Evolutionary conservation across 768 basidiomycete genomes (phyloP).

Genomic region (Leccinum disarticulatum): DNA sequence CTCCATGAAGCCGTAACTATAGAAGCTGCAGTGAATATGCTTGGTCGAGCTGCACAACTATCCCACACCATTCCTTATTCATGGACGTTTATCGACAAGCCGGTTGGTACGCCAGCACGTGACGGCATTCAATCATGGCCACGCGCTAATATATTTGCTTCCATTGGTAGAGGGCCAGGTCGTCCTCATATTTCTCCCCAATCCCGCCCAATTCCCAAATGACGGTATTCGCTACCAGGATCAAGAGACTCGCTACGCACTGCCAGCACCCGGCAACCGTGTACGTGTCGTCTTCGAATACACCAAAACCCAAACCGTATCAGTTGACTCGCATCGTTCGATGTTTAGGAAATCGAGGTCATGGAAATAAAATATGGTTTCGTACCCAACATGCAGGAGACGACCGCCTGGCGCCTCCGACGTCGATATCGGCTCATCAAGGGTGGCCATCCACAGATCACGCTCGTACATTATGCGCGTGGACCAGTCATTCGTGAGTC

Average conservation of each 20-base stretch:
- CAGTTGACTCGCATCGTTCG: not conserved
- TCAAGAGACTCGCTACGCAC: conserved; percentile 57
- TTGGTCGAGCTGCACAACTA: conserved; percentile 56
- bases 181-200: conserved; percentile 63
- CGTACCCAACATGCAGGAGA: conserved; percentile 62
- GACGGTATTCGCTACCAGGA: conserved; percentile 82
- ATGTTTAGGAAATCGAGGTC: conserved; percentile 71
- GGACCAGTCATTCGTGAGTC: conserved; percentile 62
- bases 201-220: conserved; percentile 59
- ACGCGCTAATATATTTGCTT: not conserved
- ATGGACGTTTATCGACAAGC: conserved; percentile 80
- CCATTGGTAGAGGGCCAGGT: conserved; percentile 57
- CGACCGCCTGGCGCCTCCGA: conserved; percentile 63
- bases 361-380: conserved; percentile 74
- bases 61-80: conserved; percentile 61
- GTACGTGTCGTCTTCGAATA: conserved; percentile 40
- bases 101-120: conserved; percentile 49
- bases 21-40: conserved; percentile 59
- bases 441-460: conserved; percentile 71
- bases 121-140: not conserved
- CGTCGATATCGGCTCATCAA: conserved; percentile 71
- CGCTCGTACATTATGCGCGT: conserved; percentile 75
- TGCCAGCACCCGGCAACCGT: conserved; percentile 50
- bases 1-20: conserved; percentile 53
- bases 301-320: not conserved